Conservation (phyloP, 192 early-diverging fungal species). For the Rhizoclosmatium globosum region DNA sequence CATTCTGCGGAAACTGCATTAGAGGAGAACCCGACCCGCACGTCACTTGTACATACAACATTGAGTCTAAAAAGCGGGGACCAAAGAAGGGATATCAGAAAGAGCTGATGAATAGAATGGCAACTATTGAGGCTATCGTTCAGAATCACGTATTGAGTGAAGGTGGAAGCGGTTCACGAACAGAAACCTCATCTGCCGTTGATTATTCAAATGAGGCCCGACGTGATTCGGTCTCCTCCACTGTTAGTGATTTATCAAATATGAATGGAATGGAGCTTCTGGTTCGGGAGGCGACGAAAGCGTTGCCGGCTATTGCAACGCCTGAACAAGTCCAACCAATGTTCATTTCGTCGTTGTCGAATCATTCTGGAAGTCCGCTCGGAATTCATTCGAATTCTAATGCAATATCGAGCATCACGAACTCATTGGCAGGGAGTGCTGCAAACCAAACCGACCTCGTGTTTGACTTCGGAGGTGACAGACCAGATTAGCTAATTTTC, state of each 20-base stretch:
- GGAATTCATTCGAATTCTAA: neutral
- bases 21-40: conserved; percentile 5
- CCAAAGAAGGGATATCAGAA: conserved; percentile 34
- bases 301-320: neutral
- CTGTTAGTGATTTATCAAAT: no score
- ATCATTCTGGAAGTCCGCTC: neutral
- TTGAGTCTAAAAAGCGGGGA: conserved; percentile 35
- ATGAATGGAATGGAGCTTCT: neutral
- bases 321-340: neutral
- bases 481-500: neutral
- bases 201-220: no score
- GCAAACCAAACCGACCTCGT: neutral
- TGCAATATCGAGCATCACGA: neutral
- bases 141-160: neutral
- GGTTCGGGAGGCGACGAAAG: neutral
- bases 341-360: neutral
- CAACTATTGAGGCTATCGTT: conserved; percentile 35
- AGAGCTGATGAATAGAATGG: conserved; percentile 33
- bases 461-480: conserved; percentile 27
- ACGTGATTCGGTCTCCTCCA: no score
- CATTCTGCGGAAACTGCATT: conserved; percentile 58
- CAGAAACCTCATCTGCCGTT: no score
- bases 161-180: no score
- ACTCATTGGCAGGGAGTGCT: neutral
- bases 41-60: conserved; percentile 25